A percentile compares a stretch with the other conserved stretches of the same genome.
Evolutionary conservation across 495 filamentous ascomycete species (phyloP).

Genomic region (Parmelia sp.): DNA sequence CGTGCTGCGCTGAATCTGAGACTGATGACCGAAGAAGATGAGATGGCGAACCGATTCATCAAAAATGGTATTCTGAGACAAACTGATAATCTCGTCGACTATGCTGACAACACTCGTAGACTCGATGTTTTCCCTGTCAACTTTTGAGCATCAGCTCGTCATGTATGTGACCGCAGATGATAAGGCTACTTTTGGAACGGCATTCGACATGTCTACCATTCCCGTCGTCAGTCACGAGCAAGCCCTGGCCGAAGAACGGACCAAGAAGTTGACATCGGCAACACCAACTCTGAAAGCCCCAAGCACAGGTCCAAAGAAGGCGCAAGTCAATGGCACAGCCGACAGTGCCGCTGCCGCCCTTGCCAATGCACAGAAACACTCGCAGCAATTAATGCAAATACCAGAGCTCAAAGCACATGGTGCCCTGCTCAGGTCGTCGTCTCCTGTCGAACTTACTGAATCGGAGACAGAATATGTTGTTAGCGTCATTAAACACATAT

Average conservation of each 20-base stretch:
- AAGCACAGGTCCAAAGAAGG: conserved; percentile 73
- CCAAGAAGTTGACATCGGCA: conserved; percentile 86
- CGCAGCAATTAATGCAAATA: conserved; percentile 76
- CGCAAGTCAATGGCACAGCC: conserved; percentile 56
- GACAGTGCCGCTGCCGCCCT: conserved; percentile 66
- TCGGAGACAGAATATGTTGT: conserved; percentile 98
- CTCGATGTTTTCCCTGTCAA: conserved; percentile 83
- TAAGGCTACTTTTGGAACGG: conserved; percentile 71
- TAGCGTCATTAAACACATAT: conserved; percentile 87
- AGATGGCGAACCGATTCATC: conserved; percentile 75
- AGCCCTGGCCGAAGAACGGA: conserved; percentile 92
- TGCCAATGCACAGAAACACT: conserved; percentile 78
- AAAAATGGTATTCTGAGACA: conserved; percentile 65
- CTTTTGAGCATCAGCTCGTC: conserved; percentile 94
- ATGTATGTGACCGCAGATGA: conserved; percentile 93
- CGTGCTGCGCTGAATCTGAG: conserved; percentile 88
- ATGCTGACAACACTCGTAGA: conserved; percentile 26
- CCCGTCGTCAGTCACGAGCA: conserved; percentile 95
- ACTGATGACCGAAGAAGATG: conserved; percentile 81
- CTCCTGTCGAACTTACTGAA: conserved; percentile 84
- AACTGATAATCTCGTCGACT: background rate
- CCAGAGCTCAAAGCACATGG: conserved; percentile 89
- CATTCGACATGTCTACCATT: conserved; percentile 85
- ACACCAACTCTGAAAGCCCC: conserved; percentile 94
- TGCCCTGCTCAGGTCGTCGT: conserved; percentile 79